Conservation (phyloP, 805 yeast species). For the Kluyveromyces lactis region DNA sequence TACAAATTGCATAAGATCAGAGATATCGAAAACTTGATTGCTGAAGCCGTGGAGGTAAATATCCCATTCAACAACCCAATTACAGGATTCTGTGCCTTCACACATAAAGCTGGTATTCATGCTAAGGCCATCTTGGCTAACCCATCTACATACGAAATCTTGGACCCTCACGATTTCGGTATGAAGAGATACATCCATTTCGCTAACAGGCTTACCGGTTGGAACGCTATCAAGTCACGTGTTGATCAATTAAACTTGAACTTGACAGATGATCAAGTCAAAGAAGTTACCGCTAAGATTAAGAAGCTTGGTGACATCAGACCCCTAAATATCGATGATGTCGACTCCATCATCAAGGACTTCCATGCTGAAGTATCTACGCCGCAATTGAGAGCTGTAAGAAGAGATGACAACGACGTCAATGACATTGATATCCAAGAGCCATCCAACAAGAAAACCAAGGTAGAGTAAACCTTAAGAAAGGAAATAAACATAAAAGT, state of each 20-base stretch:
- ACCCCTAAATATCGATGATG: constrained; percentile 91
- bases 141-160: constrained; percentile 97
- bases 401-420: constrained; percentile 14
- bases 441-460: constrained; percentile 29
- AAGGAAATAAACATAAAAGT: too few relatives aligned
- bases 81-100: constrained; percentile 98
- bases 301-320: constrained; percentile 93
- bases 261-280: constrained; percentile 85
- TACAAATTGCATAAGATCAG: constrained; percentile 93
- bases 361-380: constrained; percentile 72
- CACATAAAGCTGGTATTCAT: constrained; percentile 99
- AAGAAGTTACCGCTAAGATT: constrained; percentile 90
- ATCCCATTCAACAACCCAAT: constrained; percentile 97
- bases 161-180: constrained; percentile 93
- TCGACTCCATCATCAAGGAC: constrained; percentile 91
- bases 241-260: constrained; percentile 92
- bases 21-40: constrained; percentile 91
- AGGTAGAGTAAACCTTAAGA: constrained; percentile 8
- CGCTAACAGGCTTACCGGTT: constrained; percentile 96
- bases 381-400: constrained; percentile 35
- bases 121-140: constrained; percentile 98
- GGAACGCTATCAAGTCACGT: constrained; percentile 98
- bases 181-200: constrained; percentile 93
- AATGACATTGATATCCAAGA: constrained; percentile 16
- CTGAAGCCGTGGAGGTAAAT: constrained; percentile 95